Evolutionary conservation across 176 grass and related monocot genomes (phyloP).

Genomic region (Triticum dicoccoides): DNA sequence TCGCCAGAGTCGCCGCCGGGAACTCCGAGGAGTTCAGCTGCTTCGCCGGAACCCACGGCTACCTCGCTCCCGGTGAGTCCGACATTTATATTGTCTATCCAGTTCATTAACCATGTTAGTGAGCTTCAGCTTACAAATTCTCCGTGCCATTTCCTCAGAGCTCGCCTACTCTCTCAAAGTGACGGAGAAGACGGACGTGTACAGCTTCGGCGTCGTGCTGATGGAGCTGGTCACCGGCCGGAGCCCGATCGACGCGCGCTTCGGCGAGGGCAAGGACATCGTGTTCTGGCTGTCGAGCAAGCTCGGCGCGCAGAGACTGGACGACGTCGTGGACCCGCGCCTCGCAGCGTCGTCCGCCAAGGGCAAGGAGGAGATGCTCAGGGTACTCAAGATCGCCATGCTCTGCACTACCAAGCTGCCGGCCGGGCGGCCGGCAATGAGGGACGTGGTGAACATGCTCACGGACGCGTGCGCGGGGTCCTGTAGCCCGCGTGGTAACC

Average conservation of each 20-base stretch:
- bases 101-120: too few species aligned
- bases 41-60: constrained; percentile 90
- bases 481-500: constrained; percentile 24
- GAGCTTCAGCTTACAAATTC: neutral
- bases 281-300: constrained; percentile 71
- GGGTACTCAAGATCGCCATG: constrained; percentile 65
- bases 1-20: constrained; percentile 52
- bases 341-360: constrained; percentile 13
- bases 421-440: constrained; percentile 63
- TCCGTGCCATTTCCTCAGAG: constrained; percentile 39
- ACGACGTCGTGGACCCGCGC: constrained; percentile 51
- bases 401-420: constrained; percentile 65
- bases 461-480: constrained; percentile 36
- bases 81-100: too few species aligned
- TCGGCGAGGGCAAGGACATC: constrained; percentile 82
- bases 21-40: constrained; percentile 47
- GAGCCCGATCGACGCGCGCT: constrained; percentile 64
- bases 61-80: constrained; percentile 76
- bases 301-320: constrained; percentile 35
- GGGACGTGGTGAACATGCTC: constrained; percentile 92
- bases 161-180: constrained; percentile 70
- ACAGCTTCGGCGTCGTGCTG: constrained; percentile 86
- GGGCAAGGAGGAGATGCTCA: constrained; percentile 62
- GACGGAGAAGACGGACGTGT: constrained; percentile 89
- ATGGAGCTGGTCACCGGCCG: constrained; percentile 74